Evolutionary conservation across 768 basidiomycete species (phyloP), one percentile per base, ranked within the genome.

Genomic region (Amanita phalloides): DNA sequence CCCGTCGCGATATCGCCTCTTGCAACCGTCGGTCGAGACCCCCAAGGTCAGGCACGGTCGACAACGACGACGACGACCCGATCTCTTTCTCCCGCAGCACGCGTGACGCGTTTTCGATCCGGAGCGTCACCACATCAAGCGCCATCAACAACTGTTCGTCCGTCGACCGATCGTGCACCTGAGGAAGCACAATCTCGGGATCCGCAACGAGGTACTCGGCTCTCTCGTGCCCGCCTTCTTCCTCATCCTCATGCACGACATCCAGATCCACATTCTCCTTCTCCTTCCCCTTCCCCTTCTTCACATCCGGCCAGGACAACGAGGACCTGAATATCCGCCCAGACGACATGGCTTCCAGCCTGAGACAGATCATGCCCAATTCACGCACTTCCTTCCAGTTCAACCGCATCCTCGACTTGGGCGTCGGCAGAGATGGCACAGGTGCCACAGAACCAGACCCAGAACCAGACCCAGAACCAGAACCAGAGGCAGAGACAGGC

Each of bases 311-410:
- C 41, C 6, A 68, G 49, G 66, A 68, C 9, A 71, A 62, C 13
- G 65, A 57, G 2, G 75, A 62, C 17, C 73, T 72, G 68, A 86
- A 86, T 10, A 84, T 67, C 3, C 84, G 77, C 0, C 68, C 71
- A 3, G 81, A 76, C 2, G 84, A 75, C 25, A 92, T 72, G 3
- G 86, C 79, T 66, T 97, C 92, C 28, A 93, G 71, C 3, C 91
- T 79, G 21, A 94, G 68, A 60, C 86, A 84, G 9, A 94, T 63
- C 56, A 79, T 59, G 0, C 82, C 86, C 43, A 97, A 67, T 54
- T 86, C 78, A 46, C 77, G 77, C 61, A 91, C 81, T 63, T 90
- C 85, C 11, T 76, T 76, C n/a, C 87, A 73, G 54, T 73, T 81
- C 69, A 84, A 84, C 56, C 77, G 78, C n/a, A 82, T 73, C 50